Percentiles rank a stretch among this genome's conserved stretches.
Conservation (phyloP, 2,329 filamentous ascomycete species). For the Ophiostoma pallidulum region DNA sequence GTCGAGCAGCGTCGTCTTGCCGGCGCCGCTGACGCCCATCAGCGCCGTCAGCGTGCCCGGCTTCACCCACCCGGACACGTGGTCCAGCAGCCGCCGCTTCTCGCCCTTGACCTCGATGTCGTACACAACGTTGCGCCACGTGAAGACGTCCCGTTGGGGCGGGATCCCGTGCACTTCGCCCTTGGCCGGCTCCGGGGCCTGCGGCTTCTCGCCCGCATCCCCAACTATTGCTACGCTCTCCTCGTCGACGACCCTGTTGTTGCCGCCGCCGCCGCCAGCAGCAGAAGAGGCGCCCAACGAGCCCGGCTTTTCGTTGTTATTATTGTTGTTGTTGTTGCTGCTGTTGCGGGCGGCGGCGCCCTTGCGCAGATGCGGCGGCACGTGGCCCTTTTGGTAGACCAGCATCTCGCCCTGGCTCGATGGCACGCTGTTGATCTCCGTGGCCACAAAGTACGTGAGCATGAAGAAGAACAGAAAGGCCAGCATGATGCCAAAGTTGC, state of each 20-base stretch:
- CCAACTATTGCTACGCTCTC: conserved; percentile 20
- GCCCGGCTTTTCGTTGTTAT: no score
- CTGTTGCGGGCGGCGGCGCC: neutral
- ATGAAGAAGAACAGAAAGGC: conserved; percentile 54
- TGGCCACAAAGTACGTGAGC: conserved; percentile 48
- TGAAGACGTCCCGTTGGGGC: conserved; percentile 53
- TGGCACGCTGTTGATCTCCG: conserved; percentile 55
- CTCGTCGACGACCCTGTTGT: neutral
- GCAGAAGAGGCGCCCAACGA: no score
- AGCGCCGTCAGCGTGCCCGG: conserved; percentile 83
- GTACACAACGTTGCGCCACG: conserved; percentile 77
- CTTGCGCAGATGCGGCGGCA: conserved; percentile 42
- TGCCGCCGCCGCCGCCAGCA: no score
- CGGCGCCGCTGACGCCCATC: conserved; percentile 66
- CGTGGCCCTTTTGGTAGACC: conserved; percentile 59
- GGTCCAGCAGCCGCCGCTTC: conserved; percentile 64
- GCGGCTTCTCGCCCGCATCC: conserved; percentile 37
- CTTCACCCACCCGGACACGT: conserved; percentile 90
- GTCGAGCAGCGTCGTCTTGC: conserved; percentile 80
- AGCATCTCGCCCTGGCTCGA: conserved; percentile 71
- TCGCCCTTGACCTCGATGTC: conserved; percentile 58
- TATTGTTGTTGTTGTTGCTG: no score
- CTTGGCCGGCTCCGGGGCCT: conserved; percentile 33
- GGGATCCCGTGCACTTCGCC: neutral
- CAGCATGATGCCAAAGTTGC: conserved; percentile 60